phyloP scores from a whole-genome alignment of 495 filamentous ascomycete genomes.

The Penicillium malachiteum region DNA sequence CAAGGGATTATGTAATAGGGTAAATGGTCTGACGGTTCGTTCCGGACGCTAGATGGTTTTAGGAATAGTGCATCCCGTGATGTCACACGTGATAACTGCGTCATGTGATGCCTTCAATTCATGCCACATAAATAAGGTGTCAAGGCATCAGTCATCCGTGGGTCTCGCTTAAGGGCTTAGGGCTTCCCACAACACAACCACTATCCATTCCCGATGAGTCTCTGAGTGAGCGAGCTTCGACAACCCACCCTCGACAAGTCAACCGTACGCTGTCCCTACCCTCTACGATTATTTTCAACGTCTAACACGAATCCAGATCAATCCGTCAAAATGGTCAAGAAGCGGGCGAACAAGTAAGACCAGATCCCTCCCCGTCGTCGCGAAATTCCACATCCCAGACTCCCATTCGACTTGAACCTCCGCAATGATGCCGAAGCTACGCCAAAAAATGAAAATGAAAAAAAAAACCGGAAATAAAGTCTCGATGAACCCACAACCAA shows the following conservation, averaged over 20 bases:
- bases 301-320: slow-evolving; percentile 33
- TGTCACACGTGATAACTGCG: slow-evolving; percentile 5
- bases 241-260: slow-evolving; percentile 49
- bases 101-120: not conserved
- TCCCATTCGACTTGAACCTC: slow-evolving; percentile 29
- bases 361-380: slow-evolving; percentile 25
- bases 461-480: not conserved
- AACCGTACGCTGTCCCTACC: slow-evolving; percentile 42
- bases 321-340: slow-evolving; percentile 98
- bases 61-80: slow-evolving; percentile 8
- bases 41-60: slow-evolving; percentile 18
- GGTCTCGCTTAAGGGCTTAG: slow-evolving; percentile 48
- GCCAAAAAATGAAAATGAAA: slow-evolving; percentile 10
- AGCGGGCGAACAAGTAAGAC: slow-evolving; percentile 94
- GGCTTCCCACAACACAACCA: slow-evolving; percentile 49
- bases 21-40: slow-evolving; percentile 19
- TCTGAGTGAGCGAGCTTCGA: slow-evolving; percentile 41
- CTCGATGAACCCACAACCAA: not conserved
- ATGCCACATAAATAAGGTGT: not conserved
- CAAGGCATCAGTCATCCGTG: slow-evolving; percentile 4
- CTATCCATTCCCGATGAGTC: slow-evolving; percentile 39
- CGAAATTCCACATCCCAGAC: slow-evolving; percentile 16
- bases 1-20: slow-evolving; percentile 16
- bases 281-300: slow-evolving; percentile 10
- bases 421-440: slow-evolving; percentile 33